Base-by-base conservation (phyloP, 2,329 filamentous ascomycete species). In the Blastomyces parvus region DNA sequence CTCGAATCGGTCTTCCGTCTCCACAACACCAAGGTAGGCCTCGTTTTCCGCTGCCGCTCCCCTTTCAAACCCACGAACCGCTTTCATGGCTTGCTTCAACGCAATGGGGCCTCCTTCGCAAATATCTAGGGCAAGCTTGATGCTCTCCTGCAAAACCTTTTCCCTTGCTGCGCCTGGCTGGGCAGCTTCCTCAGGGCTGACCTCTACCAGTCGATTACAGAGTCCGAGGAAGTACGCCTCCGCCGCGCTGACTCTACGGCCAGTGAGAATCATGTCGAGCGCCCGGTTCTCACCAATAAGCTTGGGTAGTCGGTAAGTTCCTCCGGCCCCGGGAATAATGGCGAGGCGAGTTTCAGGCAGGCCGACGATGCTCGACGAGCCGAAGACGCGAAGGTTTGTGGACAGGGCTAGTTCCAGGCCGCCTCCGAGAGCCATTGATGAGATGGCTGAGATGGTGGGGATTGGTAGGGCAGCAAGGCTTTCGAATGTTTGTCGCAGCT, bases 141-240 rank as follows among this genome's bases (percentile, higher is more conserved):
- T 84, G 17, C 90, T 88, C 76, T 91, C 89, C 27, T 85, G 83
- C 62, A 96, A 77, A 11, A 89, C 90, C 69, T 84, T 84, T 66
- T 83, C 83, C 59, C 89, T 80, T 22, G 89, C 88, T 40, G 79
- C 77, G 5, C 79, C 78, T 61, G 86, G 79, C 60, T 88, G 70
- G 44, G 74, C 74, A 50, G 78, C 77, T 68, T 79, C 79, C 62
- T 79, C 77, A 1, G 84, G 83, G 27, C 84, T 77, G 27, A 96
- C 82, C 76, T 97, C 89, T 30, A 97, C 90, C 38, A 97, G 78
- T n/a, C 93, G 82, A 77, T 97, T 91, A 55, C 90, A 92, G 42
- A 99, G 81, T 0, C 94, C 94, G 22, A 97, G 78, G 74, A 95
- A 94, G 77, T 96, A 96, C 0, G 94, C 90, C 78, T 97, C 94